Evolutionary conservation across 2,329 filamentous ascomycete species (phyloP), one percentile per base, ranked within the genome.

Genomic region (Fusarium lyarnte): DNA sequence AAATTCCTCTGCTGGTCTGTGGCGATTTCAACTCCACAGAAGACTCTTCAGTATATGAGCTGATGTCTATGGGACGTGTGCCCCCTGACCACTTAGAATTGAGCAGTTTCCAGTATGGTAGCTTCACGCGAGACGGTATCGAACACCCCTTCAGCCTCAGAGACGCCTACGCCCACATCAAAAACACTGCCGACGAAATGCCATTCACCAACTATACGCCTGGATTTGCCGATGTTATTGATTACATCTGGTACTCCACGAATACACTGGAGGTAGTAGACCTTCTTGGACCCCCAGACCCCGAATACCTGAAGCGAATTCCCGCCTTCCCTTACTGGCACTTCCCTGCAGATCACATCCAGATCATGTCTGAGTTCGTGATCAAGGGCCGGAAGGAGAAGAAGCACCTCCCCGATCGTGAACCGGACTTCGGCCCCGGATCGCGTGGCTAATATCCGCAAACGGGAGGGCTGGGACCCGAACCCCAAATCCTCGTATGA

Each of bases 211-310:
- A 99, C 83, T 99, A 98, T 83, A 97, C 94, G 19, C 95, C 96
- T 2, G 90, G 91, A n/a, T 99, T 98, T 83, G 89, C 90, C 57
- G 95, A 94, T 70, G 93, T 97, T 63, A 93, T 99, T 74, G 96
- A 99, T 81, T 98, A 98, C 82, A 94, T 99, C 78, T 98, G 95
- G 94, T 99, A 97, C 83, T 95, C 94, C 63, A 95, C 94, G 64
- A 97, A 96, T 81, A 91, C 92, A 27, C 86, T 98, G 47, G 93
- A 96, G 79, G 93, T 97, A 29, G 91, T 94, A 23, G 92, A 92
- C 58, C 83, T 98, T 58, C 90, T 98, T 8, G 95, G 95, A 35
- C 93, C 95, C 46, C 93, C 97, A 5, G 95, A 98, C 80, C 89
- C 91, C 72, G 89, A 93, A 33, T 96, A 97, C 80, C 89, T 97